A percentile compares a stretch with the other conserved stretches of the same genome.
phyloP scores from a whole-genome alignment of 768 basidiomycete genomes.

The Podaxis sp. region DNA sequence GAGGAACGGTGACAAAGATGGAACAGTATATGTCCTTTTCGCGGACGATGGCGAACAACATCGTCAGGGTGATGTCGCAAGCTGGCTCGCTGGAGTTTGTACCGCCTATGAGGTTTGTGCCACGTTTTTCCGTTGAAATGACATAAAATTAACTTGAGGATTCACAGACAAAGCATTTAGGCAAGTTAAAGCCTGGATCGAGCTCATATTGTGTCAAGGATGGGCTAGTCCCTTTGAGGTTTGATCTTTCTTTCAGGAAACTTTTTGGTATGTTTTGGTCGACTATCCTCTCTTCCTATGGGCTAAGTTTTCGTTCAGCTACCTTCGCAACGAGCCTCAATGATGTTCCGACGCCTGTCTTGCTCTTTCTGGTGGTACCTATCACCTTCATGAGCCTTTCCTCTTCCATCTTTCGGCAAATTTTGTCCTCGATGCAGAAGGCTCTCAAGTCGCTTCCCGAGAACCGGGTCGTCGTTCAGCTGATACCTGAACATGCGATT shows the following conservation, averaged over 20 bases:
- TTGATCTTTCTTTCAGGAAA: constrained; percentile 70
- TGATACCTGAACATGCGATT: constrained; percentile 67
- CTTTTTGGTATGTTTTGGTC: constrained; percentile 45
- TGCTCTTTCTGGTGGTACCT: constrained; percentile 73
- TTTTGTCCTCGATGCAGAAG: constrained; percentile 64
- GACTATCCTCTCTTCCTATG: not conserved
- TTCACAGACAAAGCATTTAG: constrained; percentile 59
- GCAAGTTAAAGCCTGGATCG: constrained; percentile 53
- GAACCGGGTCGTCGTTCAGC: constrained; percentile 64
- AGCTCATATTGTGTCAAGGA: constrained; percentile 44
- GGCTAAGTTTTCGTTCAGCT: constrained; percentile 31
- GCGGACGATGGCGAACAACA: constrained; percentile 57
- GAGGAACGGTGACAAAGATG: constrained; percentile 67
- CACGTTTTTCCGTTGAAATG: not conserved
- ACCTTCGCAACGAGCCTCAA: constrained; percentile 49
- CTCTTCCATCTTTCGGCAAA: constrained; percentile 67
- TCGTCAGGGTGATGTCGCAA: constrained; percentile 46
- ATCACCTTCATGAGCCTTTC: constrained; percentile 57
- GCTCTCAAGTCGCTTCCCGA: constrained; percentile 45
- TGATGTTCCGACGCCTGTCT: constrained; percentile 38
- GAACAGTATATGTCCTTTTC: constrained; percentile 66
- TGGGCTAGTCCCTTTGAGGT: constrained; percentile 62
- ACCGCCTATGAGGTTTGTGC: constrained; percentile 57
- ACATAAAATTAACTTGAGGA: constrained; percentile 17
- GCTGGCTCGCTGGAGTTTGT: constrained; percentile 59